A percentile compares a stretch with the other conserved stretches of the same genome.
Evolutionary conservation across 1,139 yeast species (phyloP).

Genomic region (Kluyveromyces sp.): DNA sequence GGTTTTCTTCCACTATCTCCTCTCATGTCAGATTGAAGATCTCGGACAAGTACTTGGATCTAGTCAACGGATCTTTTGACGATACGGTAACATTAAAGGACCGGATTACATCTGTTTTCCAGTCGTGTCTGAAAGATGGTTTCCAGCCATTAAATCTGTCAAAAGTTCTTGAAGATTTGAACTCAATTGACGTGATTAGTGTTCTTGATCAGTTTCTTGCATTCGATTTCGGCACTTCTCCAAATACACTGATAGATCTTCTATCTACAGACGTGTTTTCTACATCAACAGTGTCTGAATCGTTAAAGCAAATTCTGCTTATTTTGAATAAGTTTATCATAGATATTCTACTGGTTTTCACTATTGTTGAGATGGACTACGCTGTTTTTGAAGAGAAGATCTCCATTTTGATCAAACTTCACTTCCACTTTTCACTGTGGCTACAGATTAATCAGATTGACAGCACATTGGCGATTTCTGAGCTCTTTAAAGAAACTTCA

Average conservation of each 20-base stretch:
- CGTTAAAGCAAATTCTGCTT: slow-evolving; percentile 21
- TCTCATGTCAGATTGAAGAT: slow-evolving; percentile 14
- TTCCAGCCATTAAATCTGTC: slow-evolving; percentile 30
- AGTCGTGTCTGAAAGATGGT: slow-evolving; percentile 27
- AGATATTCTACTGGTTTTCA: slow-evolving; percentile 23
- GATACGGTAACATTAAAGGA: slow-evolving; percentile 19
- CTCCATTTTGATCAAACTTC: slow-evolving; percentile 19
- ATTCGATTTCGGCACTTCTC: slow-evolving; percentile 15
- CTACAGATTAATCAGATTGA: slow-evolving; percentile 23
- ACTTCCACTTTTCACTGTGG: slow-evolving; percentile 25
- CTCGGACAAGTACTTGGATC: slow-evolving; percentile 18
- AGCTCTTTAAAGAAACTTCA: slow-evolving; percentile 18
- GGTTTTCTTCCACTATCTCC: slow-evolving; percentile 25
- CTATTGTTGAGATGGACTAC: slow-evolving; percentile 26
- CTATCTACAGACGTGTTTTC: slow-evolving; percentile 17
- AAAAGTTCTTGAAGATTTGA: slow-evolving; percentile 31
- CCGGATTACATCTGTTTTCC: slow-evolving; percentile 34
- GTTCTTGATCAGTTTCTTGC: slow-evolving; percentile 24
- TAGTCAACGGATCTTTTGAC: slow-evolving; percentile 20
- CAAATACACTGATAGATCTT: slow-evolving; percentile 18
- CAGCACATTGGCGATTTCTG: slow-evolving; percentile 18
- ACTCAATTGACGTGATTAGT: slow-evolving; percentile 25
- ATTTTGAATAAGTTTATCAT: slow-evolving; percentile 24
- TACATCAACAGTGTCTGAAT: slow-evolving; percentile 19
- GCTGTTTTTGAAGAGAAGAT: slow-evolving; percentile 19